Percentiles rank a stretch among this genome's conserved stretches.
phyloP scores from a whole-genome alignment of 768 basidiomycete genomes.

The Tylopilus rubrobrunneus region DNA sequence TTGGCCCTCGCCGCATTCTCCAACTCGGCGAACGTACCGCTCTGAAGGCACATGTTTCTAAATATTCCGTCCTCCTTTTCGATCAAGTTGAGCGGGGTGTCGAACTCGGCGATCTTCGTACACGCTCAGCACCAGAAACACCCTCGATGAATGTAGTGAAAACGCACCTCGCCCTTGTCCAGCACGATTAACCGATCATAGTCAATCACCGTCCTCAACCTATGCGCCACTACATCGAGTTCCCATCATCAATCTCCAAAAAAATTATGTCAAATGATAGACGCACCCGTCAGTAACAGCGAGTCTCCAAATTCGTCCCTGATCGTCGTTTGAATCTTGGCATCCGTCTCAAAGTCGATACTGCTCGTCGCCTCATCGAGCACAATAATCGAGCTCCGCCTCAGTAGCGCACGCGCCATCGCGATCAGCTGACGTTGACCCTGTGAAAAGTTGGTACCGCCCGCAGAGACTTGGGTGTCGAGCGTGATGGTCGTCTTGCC shows the following conservation, averaged over 20 bases:
- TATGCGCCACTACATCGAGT: slow-evolving; percentile 54
- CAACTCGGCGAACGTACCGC: slow-evolving; percentile 59
- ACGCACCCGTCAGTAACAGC: slow-evolving; percentile 66
- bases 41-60: slow-evolving; percentile 66
- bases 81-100: slow-evolving; percentile 69
- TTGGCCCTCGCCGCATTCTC: slow-evolving; percentile 53
- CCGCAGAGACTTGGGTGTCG: slow-evolving; percentile 77
- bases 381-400: slow-evolving; percentile 69
- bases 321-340: slow-evolving; percentile 87
- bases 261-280: too few species aligned
- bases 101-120: slow-evolving; percentile 55
- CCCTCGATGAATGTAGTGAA: neutral
- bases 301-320: slow-evolving; percentile 79
- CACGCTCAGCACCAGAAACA: neutral
- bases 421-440: slow-evolving; percentile 88
- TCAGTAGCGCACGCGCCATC: slow-evolving; percentile 76
- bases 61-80: slow-evolving; percentile 62
- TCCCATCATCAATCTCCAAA: neutral
- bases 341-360: slow-evolving; percentile 84
- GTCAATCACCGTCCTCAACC: slow-evolving; percentile 75
- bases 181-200: slow-evolving; percentile 77
- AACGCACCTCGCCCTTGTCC: slow-evolving; percentile 41
- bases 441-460: slow-evolving; percentile 89
- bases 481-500: slow-evolving; percentile 56
- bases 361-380: slow-evolving; percentile 84